Percentiles rank a stretch among this genome's conserved stretches.
Conservation (phyloP, 768 basidiomycete species). For the Candolleomyces aberdarensis region DNA sequence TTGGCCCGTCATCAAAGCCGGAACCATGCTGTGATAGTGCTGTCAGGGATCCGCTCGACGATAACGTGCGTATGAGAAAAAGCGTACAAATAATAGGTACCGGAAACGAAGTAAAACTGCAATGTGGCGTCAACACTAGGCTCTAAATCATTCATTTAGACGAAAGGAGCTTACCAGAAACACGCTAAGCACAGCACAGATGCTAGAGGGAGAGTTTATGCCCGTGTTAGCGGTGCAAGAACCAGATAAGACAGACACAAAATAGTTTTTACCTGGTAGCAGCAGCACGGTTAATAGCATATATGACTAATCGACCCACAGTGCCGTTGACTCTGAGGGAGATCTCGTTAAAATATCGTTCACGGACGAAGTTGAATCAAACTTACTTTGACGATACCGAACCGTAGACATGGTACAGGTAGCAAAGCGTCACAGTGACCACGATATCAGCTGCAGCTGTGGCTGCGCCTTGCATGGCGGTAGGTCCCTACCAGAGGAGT, state of each 20-base stretch:
- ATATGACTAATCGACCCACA: slow-evolving; percentile 3
- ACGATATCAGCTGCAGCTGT: slow-evolving; percentile 3
- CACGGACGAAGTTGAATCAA: neutral
- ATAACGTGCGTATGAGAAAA: neutral
- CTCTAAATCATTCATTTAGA: neutral
- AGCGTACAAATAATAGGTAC: slow-evolving; percentile 6
- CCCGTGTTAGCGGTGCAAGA: neutral
- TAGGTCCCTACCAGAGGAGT: neutral
- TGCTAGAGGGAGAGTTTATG: neutral
- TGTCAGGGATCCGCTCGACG: neutral
- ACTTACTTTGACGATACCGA: neutral
- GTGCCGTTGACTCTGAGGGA: neutral
- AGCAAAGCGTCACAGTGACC: slow-evolving; percentile 2
- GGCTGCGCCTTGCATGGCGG: neutral
- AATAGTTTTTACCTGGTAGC: neutral
- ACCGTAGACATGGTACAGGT: neutral
- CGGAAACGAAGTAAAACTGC: neutral
- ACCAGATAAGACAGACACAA: neutral
- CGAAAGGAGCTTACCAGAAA: neutral
- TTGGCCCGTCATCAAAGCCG: neutral
- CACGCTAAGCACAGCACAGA: slow-evolving; percentile 3
- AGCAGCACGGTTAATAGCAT: slow-evolving; percentile 6
- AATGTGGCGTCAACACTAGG: neutral
- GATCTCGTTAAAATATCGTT: too few relatives aligned
- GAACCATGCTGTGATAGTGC: neutral